These are phyloP conservation scores for Carex parvula DNA, from an alignment of 176 grass and related monocot genomes.

Conservation along the genomic window DNA sequence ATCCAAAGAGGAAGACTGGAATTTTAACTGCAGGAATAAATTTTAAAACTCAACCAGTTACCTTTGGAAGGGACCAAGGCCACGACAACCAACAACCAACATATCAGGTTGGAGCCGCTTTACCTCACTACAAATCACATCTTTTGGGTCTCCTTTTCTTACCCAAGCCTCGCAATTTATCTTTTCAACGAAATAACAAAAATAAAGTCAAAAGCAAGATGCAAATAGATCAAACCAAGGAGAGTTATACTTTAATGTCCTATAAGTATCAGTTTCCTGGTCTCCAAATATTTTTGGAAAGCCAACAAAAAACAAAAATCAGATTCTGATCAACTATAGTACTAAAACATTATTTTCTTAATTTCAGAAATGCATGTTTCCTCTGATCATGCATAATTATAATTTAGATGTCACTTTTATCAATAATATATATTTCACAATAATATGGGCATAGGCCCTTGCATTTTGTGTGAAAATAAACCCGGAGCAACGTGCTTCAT, in stretches of 20 bases:
- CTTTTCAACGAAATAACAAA: slow-evolving; percentile 23
- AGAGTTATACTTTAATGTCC: neutral
- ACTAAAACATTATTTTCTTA: neutral
- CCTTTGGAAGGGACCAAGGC: slow-evolving; percentile 95
- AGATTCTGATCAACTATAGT: neutral
- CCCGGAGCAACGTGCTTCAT: neutral
- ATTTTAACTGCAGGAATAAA: neutral
- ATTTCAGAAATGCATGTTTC: neutral
- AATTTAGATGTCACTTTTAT: neutral
- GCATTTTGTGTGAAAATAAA: neutral
- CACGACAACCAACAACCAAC: slow-evolving; percentile 81
- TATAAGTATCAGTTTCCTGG: neutral
- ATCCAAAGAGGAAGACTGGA: neutral
- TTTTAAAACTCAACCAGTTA: slow-evolving; percentile 25
- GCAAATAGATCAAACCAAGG: neutral
- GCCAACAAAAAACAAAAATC: neutral
- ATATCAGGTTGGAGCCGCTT: slow-evolving; percentile 79
- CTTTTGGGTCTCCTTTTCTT: slow-evolving; percentile 74
- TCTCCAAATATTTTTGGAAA: neutral
- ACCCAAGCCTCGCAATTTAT: slow-evolving; percentile 88
- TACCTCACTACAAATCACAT: slow-evolving; percentile 79
- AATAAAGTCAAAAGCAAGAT: slow-evolving; percentile 16
- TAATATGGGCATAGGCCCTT: neutral
- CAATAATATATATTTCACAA: neutral
- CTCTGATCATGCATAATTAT: neutral